Base-by-base conservation (phyloP, 345 rosid species). In the Euclidium syriacum region DNA sequence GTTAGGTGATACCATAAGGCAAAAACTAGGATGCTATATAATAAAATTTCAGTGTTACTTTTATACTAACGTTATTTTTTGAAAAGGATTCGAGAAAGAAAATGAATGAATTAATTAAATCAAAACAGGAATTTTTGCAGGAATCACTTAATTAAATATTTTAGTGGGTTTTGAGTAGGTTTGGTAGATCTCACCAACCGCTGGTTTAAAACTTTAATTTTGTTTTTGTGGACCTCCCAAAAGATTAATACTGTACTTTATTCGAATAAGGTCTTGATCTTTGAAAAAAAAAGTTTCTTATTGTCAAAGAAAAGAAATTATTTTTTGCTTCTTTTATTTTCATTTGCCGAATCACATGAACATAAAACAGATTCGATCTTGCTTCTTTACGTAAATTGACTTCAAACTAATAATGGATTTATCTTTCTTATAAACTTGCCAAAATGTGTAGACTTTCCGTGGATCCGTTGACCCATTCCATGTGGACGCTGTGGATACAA, bases 391-490 rank as follows among this genome's bases (percentile, higher is more conserved):
- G 67, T 36, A 7, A 18, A 10, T 34, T 40, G 39, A 17, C 46
- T 15, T 23, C 0, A 3, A n/a, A 33, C 40, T 10, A 24, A 49
- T 6, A 38, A 17, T 10, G 22, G 47, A 10, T 24, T n/a, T 30
- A 4, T 56, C n/a, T 66, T n/a, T 17, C 66, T 68, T 41, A 15
- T 52, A 14, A 10, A 19, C 25, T 39, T 57, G 5, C 20, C 19
- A 6, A 69, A 30, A 7, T 40, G 52, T 68, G 38, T 78, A 94
- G 99, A 58, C 62, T 27, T 94, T 90, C 85, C 83, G 41, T 40
- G 99, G 99, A 61, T 10, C 79, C 1, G 92, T 94, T 59, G 91
- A 81, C 18, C 90, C 80, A 32, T 94, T 85, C 80, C 96, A 86
- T 72, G 99, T 90, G 33, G 62, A 84, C 1, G 76, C 97, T 0